Conservation (phyloP, 1,284 basidiomycete species). For the Ustilago cynodontis region DNA sequence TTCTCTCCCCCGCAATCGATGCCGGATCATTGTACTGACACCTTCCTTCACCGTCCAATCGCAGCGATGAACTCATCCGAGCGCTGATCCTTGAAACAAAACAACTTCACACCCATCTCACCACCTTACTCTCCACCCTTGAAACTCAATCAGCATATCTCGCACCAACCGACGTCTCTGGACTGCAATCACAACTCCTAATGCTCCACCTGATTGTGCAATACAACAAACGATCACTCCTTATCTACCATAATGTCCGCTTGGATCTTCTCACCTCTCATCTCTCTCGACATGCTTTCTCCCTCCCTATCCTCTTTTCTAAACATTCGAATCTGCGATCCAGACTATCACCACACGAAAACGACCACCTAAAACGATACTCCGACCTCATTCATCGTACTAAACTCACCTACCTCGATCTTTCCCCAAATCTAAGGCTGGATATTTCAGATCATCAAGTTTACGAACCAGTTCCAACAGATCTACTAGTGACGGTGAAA, state of each 20-base stretch:
- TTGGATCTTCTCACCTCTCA: conserved; percentile 72
- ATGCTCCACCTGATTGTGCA: conserved; percentile 88
- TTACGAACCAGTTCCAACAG: conserved; percentile 21
- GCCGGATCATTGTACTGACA: neutral
- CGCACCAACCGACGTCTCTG: conserved; percentile 69
- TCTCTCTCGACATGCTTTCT: conserved; percentile 7
- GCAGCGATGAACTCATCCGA: conserved; percentile 81
- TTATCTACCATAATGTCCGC: conserved; percentile 89
- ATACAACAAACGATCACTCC: conserved; percentile 90
- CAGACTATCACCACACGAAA: conserved; percentile 13
- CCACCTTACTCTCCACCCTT: conserved; percentile 72
- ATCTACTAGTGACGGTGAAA: conserved; percentile 33
- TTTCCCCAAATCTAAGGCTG: conserved; percentile 10
- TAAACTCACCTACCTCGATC: conserved; percentile 29
- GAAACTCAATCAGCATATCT: conserved; percentile 53
- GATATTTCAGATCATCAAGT: conserved; percentile 27
- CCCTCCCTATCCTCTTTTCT: conserved; percentile 21
- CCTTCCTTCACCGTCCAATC: neutral
- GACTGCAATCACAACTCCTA: conserved; percentile 78
- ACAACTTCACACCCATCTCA: conserved; percentile 76
- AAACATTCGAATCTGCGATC: conserved; percentile 5
- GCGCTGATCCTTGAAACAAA: conserved; percentile 89
- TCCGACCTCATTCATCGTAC: conserved; percentile 19
- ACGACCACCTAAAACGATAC: conserved; percentile 27
- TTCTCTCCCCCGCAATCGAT: neutral